These are phyloP conservation scores for Sistotremastrum suecicum DNA, from an alignment of 768 basidiomycete genomes.

Conservation along the genomic window DNA sequence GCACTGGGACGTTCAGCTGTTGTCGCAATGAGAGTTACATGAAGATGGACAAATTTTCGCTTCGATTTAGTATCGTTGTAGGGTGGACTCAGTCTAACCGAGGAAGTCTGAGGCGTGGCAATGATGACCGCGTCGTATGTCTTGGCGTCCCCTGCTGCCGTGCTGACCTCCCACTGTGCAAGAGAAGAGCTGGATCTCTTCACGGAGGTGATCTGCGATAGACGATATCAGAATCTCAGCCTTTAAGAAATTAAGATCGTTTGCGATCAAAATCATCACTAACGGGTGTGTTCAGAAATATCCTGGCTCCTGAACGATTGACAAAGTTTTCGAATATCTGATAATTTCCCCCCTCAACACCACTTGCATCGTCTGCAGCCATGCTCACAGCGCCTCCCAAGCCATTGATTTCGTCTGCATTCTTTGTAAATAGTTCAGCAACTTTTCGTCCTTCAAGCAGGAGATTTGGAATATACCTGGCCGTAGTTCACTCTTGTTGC, in stretches of 20 bases:
- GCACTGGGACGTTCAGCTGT: slow-evolving; percentile 45
- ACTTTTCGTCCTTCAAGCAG: not conserved
- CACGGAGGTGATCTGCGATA: no score
- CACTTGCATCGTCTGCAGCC: slow-evolving; percentile 51
- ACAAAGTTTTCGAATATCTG: slow-evolving; percentile 77
- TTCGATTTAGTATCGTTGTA: slow-evolving; percentile 31
- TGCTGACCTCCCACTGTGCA: slow-evolving; percentile 5
- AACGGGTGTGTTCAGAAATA: slow-evolving; percentile 62
- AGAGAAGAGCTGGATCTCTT: no score
- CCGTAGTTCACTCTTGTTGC: slow-evolving; percentile 78
- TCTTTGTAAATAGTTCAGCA: slow-evolving; percentile 20
- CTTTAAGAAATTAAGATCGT: no score
- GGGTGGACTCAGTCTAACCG: slow-evolving; percentile 23
- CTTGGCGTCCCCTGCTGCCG: slow-evolving; percentile 1
- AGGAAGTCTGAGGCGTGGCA: slow-evolving; percentile 72
- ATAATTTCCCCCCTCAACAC: slow-evolving; percentile 69
- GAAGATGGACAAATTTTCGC: slow-evolving; percentile 71
- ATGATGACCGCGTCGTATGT: slow-evolving; percentile 66
- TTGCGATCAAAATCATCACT: not conserved
- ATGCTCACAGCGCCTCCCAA: slow-evolving; percentile 60
- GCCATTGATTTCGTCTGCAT: slow-evolving; percentile 60
- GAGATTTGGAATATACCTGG: slow-evolving; percentile 27
- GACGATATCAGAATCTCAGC: no score
- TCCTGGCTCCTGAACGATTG: slow-evolving; percentile 47
- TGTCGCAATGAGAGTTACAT: slow-evolving; percentile 84